Base-by-base conservation (phyloP, 257 asterid genomes). In the Euphrasia confusa region DNA sequence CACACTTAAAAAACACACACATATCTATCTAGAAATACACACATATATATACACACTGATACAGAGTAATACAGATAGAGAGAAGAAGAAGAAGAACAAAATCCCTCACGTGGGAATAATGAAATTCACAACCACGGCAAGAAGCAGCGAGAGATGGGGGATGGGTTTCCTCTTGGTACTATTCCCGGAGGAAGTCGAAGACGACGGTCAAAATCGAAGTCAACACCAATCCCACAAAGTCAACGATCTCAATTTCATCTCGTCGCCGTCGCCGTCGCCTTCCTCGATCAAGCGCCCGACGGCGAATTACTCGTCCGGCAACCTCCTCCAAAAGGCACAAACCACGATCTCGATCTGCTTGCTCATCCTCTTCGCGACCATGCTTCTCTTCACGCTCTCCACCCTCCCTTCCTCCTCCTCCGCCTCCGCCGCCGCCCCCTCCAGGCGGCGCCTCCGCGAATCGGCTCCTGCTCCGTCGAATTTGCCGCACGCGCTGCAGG, bases 401-500 rank as follows among this genome's bases (percentile, higher is more conserved):
- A 72, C 84, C 1, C 50, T 78, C 4, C 89, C 89, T 52, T 54
- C 86, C 68, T 44, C 88, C 74, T 7, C 79, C 40, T 7, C 10
- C 40, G 10, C 5, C 33, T 30, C 40, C 42, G 11, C 42, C 42
- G 42, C 11, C 42, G 42, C 42, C 2, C 42, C 42, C 40, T 68
- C 76, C 28, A 54, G 88, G 24, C 65, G 83, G 37, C 83, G 79
- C 13, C 68, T 78, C 7, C 67, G 53, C 5, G 59, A 63, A 45
- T 7, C 42, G 42, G 3, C 42, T 1, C 26, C 68, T 10, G 21
- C 73, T 1, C 18, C 59, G 0, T 44, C 70, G 2, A 73, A 68
- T 48, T 45, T 69, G 0, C 30, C 83, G 2, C 88, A 67, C 52
- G 97, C 99, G 42, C 69, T 92, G 78, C 99, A 92, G 15, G 92